phyloP scores from a whole-genome alignment of 331 rosid genomes.

The Cucumis variabilis region DNA sequence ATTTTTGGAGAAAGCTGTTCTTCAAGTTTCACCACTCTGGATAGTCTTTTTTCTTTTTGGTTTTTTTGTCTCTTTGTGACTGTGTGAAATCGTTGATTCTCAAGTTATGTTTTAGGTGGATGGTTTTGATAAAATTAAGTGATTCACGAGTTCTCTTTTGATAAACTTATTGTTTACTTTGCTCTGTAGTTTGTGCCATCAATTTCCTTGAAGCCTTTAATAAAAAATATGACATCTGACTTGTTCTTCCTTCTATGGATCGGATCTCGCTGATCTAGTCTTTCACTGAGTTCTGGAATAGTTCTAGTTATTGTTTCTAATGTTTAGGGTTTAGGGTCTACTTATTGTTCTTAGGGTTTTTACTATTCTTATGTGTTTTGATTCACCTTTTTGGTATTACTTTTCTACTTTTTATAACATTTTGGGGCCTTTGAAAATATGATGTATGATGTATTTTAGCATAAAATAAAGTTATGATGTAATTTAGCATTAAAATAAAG shows the following conservation, averaged over 20 bases:
- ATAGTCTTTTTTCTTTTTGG: background rate
- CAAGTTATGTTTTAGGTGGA: background rate
- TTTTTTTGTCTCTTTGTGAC: background rate
- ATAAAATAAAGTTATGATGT: background rate
- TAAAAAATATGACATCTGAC: background rate
- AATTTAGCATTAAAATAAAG: background rate
- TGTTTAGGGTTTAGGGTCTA: too few relatives aligned
- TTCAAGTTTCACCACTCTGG: background rate
- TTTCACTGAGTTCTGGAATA: background rate
- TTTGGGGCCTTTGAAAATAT: too few relatives aligned
- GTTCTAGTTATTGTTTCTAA: too few relatives aligned
- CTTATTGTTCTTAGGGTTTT: too few relatives aligned
- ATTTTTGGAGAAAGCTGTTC: too few relatives aligned
- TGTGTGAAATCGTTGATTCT: background rate
- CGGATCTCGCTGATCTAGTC: background rate
- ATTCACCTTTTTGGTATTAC: too few relatives aligned
- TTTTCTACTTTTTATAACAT: too few relatives aligned
- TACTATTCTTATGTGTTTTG: background rate
- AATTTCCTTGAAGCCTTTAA: conserved; percentile 15
- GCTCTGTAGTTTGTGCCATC: conserved; percentile 8
- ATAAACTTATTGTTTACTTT: background rate
- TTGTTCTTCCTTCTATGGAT: background rate
- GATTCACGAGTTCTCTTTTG: background rate
- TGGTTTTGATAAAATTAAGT: background rate
- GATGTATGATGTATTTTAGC: background rate